Percentiles rank a stretch among this genome's conserved stretches.
phyloP scores from a whole-genome alignment of 768 basidiomycete species.

The Suillus lakei region DNA sequence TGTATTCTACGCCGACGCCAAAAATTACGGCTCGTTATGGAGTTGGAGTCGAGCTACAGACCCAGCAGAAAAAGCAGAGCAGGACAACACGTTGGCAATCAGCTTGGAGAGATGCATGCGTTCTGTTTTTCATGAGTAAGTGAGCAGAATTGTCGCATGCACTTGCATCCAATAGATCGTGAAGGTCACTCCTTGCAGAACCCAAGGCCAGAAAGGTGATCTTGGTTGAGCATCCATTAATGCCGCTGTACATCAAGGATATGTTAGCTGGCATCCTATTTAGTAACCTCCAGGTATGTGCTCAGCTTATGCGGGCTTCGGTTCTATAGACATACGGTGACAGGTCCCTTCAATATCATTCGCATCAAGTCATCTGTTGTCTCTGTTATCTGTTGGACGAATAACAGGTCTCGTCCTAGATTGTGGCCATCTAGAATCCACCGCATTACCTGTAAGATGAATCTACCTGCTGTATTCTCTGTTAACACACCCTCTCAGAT shows the following conservation, averaged over 20 bases:
- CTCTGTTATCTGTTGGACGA: slow-evolving; percentile 83
- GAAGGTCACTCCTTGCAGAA: slow-evolving; percentile 89
- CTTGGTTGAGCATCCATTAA: slow-evolving; percentile 85
- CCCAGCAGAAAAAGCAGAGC: slow-evolving; percentile 65
- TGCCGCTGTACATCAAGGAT: slow-evolving; percentile 89
- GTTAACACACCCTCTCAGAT: slow-evolving; percentile 58
- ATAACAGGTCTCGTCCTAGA: slow-evolving; percentile 95
- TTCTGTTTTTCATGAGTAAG: slow-evolving; percentile 86
- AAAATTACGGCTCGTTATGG: slow-evolving; percentile 58
- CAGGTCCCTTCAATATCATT: slow-evolving; percentile 96
- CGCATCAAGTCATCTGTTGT: slow-evolving; percentile 84
- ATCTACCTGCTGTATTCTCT: not conserved
- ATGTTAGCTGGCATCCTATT: slow-evolving; percentile 86
- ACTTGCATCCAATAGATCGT: slow-evolving; percentile 21
- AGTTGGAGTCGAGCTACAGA: slow-evolving; percentile 59
- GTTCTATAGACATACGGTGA: not conserved
- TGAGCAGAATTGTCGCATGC: slow-evolving; percentile 14
- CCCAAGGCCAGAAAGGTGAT: slow-evolving; percentile 96
- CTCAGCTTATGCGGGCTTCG: not conserved
- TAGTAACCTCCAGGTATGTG: slow-evolving; percentile 80
- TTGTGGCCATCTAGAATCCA: slow-evolving; percentile 90
- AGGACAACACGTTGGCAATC: slow-evolving; percentile 72
- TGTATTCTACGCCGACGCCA: slow-evolving; percentile 68
- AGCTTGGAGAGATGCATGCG: slow-evolving; percentile 71
- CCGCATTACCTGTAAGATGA: slow-evolving; percentile 76